Evolutionary conservation across 2,329 filamentous ascomycete genomes (phyloP).

Genomic region (Cladosporium sp.): DNA sequence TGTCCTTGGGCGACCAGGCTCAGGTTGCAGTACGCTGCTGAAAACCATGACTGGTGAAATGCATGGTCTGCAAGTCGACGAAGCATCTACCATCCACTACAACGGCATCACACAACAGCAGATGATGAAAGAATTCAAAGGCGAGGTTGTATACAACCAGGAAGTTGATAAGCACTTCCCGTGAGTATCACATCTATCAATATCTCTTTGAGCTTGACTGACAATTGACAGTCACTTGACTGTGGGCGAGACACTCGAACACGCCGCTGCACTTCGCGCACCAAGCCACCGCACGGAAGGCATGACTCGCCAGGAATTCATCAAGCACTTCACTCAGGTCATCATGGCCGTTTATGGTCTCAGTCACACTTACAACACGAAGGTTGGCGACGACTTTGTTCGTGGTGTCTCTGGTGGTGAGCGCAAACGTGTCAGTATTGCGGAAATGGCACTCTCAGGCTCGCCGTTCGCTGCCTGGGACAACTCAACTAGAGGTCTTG

Average conservation of each 20-base stretch:
- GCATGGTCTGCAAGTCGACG: slow-evolving; percentile 58
- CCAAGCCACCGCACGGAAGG: slow-evolving; percentile 45
- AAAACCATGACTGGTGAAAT: slow-evolving; percentile 64
- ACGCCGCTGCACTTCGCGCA: slow-evolving; percentile 57
- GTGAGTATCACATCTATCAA: neutral
- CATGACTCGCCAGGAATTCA: slow-evolving; percentile 46
- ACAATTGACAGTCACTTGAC: slow-evolving; percentile 48
- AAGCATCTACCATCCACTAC: slow-evolving; percentile 60
- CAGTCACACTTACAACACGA: slow-evolving; percentile 58
- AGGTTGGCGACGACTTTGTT: slow-evolving; percentile 61
- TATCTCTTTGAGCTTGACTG: neutral
- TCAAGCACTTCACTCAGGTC: slow-evolving; percentile 51
- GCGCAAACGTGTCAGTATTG: slow-evolving; percentile 61
- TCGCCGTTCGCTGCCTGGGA: slow-evolving; percentile 49
- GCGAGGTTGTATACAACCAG: slow-evolving; percentile 50
- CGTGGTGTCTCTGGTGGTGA: slow-evolving; percentile 60
- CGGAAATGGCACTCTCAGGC: slow-evolving; percentile 52
- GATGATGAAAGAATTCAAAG: slow-evolving; percentile 52
- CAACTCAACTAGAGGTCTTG: slow-evolving; percentile 54
- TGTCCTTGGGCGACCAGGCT: slow-evolving; percentile 53
- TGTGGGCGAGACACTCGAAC: slow-evolving; percentile 59
- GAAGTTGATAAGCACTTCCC: slow-evolving; percentile 58
- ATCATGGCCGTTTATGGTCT: slow-evolving; percentile 58
- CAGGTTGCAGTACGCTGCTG: slow-evolving; percentile 65
- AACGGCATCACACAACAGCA: slow-evolving; percentile 53